Percentiles rank a stretch among this genome's conserved stretches.
Conservation (phyloP, 805 yeast genomes). For the Kluyveromyces aestuarii region DNA sequence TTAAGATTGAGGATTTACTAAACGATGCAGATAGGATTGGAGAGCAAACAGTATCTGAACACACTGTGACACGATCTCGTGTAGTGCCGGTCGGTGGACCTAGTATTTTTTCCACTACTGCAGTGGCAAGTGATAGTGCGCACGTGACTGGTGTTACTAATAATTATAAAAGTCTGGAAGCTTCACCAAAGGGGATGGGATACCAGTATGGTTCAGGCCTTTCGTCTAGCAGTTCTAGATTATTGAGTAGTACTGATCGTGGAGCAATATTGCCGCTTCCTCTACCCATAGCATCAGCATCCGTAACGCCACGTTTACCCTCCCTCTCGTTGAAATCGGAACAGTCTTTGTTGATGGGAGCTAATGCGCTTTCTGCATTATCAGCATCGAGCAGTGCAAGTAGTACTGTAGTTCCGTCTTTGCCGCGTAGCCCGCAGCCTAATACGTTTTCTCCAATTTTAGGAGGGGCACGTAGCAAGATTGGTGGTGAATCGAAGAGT, state of each 20-base stretch:
- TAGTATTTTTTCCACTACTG: too few relatives aligned
- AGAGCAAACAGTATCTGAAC: not conserved
- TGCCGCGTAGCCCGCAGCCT: not conserved
- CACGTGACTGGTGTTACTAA: not conserved
- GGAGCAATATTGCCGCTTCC: not conserved
- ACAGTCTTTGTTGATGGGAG: not conserved
- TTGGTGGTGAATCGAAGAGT: not conserved
- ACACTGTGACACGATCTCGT: not conserved
- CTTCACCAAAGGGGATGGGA: not conserved
- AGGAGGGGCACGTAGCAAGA: not conserved
- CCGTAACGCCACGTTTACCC: not conserved
- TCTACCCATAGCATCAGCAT: not conserved
- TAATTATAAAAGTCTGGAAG: not conserved
- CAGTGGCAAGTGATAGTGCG: not conserved
- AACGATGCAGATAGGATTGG: not conserved
- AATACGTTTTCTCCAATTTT: not conserved
- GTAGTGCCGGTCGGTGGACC: not conserved
- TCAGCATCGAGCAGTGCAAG: not conserved
- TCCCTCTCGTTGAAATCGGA: not conserved
- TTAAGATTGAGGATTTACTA: constrained; percentile 1
- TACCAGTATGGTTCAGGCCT: not conserved
- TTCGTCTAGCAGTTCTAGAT: not conserved
- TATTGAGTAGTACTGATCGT: not conserved
- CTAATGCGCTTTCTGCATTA: not conserved
- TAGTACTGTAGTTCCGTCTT: not conserved